Base-by-base conservation (phyloP, 768 basidiomycete species). In the Sporobolomyces pararoseus region DNA sequence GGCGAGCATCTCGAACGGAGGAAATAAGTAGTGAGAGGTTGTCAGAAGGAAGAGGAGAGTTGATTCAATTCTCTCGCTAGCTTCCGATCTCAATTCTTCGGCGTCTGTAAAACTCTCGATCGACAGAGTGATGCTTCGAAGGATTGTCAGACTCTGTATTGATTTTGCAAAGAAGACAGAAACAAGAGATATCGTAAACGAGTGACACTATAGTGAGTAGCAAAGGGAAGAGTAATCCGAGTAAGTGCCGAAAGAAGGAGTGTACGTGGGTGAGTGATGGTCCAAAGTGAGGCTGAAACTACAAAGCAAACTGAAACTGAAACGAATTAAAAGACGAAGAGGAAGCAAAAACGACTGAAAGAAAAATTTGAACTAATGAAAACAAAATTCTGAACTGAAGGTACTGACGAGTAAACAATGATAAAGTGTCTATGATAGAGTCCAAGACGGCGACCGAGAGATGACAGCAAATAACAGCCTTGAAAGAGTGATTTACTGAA, bases 361-460 rank as follows among this genome's bases (percentile, higher is more conserved):
- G n/a, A n/a, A n/a, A n/a, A n/a, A n/a, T n/a, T n/a, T n/a, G n/a
- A n/a, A n/a, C n/a, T n/a, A n/a, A n/a, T n/a, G n/a, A n/a, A n/a
- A n/a, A n/a, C 23, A 50, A 50, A 50, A 9, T 46, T 23, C 13
- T 13, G 23, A 46, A 46, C 44, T 46, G 44, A 46, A 46, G 44
- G 44, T 46, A 46, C 44, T 46, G n/a, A n/a, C n/a, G n/a, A n/a
- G n/a, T n/a, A n/a, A n/a, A n/a, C n/a, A 42, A 42, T 42, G 39
- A 42, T 50, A 53, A 31, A 53, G 52, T 53, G 52, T 53, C 52
- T 53, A 31, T 53, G 25, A 17, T 42, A 42, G 39, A 9, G 39
- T 42, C 10, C n/a, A n/a, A n/a, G n/a, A n/a, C n/a, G n/a, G n/a
- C n/a, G n/a, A n/a, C n/a, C n/a, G n/a, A n/a, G n/a, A n/a, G n/a